Base-by-base conservation (phyloP, 331 rosid species). In the Acacia pycnantha region DNA sequence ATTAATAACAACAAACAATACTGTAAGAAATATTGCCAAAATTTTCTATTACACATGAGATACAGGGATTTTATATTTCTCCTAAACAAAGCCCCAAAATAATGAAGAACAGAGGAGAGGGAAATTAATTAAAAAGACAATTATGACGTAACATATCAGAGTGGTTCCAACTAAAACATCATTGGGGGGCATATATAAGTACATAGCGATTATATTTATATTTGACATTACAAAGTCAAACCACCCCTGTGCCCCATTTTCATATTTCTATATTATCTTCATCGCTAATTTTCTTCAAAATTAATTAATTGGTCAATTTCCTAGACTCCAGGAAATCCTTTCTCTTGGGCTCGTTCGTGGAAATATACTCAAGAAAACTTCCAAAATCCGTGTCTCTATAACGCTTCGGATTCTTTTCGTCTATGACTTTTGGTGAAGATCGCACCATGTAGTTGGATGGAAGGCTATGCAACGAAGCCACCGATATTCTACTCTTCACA, bases 381-480 rank as follows among this genome's bases (percentile, higher is more conserved):
- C 82, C 59, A 59, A 90, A 93, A 70, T 93, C 82, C 0, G 98
- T 91, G 88, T 91, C 98, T 15, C 71, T 84, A 79, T 90, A 93
- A 16, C 88, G 89, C 87, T 80, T 93, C 71, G 94, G 98, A 82
- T 91, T 93, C 12, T 26, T 70, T 81, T 93, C 90, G 61, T 84
- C 79, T 74, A 90, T 77, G 54, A 93, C 90, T 73, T 84, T 89
- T 0, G 91, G 88, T 21, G 91, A 91, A 46, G 98, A 97, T 62
- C 86, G 81, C 79, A 93, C 87, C 0, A 59, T 26, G 62, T 74
- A 53, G 66, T 58, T 82, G 78, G 87, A 85, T 0, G 94, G 84
- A 69, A 91, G 88, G 53, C 89, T 83, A 65, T 93, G 98, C 83
- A 93, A 40, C 14, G 97, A 89, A 64, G 98, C 98, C 75, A 94